Conservation (phyloP, 495 filamentous ascomycete genomes). For the Hypoxylon fragiforme region DNA sequence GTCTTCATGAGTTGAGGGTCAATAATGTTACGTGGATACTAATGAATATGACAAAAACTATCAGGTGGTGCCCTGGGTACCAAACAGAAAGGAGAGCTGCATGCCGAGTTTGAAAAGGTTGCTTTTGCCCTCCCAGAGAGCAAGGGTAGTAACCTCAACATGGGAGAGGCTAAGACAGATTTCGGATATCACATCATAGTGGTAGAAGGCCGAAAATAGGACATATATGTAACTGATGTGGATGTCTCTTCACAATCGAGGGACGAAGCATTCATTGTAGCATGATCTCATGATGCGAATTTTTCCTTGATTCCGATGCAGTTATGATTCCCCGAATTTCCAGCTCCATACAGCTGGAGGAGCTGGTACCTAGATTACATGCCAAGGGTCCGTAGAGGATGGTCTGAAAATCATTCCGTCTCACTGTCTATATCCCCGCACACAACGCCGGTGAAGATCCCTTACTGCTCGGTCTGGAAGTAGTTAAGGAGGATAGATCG, state of each 20-base stretch:
- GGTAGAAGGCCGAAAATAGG: slow-evolving; percentile 56
- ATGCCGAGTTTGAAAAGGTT: slow-evolving; percentile 76
- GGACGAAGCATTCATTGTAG: neutral
- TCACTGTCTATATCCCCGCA: slow-evolving; percentile 39
- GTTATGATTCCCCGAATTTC: slow-evolving; percentile 37
- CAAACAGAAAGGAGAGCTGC: slow-evolving; percentile 75
- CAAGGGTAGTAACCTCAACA: slow-evolving; percentile 74
- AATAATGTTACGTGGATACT: neutral
- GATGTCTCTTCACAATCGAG: slow-evolving; percentile 4
- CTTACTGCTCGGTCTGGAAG: slow-evolving; percentile 85
- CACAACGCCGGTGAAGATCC: slow-evolving; percentile 28
- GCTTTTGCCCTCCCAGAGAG: slow-evolving; percentile 79
- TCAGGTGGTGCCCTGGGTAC: slow-evolving; percentile 80
- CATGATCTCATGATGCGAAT: slow-evolving; percentile 21
- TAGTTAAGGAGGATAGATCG: slow-evolving; percentile 97
- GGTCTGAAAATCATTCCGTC: slow-evolving; percentile 36
- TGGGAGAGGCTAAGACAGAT: slow-evolving; percentile 77
- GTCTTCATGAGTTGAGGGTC: neutral
- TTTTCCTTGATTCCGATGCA: slow-evolving; percentile 44
- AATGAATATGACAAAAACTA: slow-evolving; percentile 8
- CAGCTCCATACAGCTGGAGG: slow-evolving; percentile 39
- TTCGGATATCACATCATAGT: slow-evolving; percentile 95
- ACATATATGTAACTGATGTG: slow-evolving; percentile 15
- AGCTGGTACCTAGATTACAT: slow-evolving; percentile 41
- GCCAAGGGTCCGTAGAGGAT: slow-evolving; percentile 31